Evolutionary conservation across 352 stramenopile species (phyloP), one percentile per base, ranked within the genome.

Genomic region (Phytophthora sojae): DNA sequence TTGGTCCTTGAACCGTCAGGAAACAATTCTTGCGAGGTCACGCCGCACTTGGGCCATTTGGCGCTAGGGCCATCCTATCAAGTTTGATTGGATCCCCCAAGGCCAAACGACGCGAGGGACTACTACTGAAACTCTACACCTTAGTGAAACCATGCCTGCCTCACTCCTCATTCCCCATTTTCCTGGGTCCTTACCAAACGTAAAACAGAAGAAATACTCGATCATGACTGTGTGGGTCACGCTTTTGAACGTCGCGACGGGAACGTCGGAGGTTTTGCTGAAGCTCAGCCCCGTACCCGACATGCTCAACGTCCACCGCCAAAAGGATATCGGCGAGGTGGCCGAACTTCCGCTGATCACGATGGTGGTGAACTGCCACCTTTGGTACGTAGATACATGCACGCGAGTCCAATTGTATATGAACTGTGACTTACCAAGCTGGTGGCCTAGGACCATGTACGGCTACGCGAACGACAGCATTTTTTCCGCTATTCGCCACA

Each of bases 401-500:
- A 32, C 29, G 29, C 29, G 29, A 32, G 29, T 6, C 29, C 0
- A 32, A 32, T 11, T 32, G 29, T 32, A 32, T 32, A 11, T 32
- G 29, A 32, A 32, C 6, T 8, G 29, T 32, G 29, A 32, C 29
- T 32, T 8, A 62, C 53, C 35, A 55, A 67, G 55, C n/a, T 21
- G 21, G 49, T 0, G 14, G n/a, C 29, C 6, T 32, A 72, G 65
- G 65, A 62, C 63, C 42, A 17, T 63, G 42, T 77, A 80, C 52
- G 69, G 68, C 14, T 74, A 70, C 37, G 52, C 75, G 35, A 25
- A 56, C 6, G 55, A 55, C 64, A 77, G 58, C 37, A 66, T 73
- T 23, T 77, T 80, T 29, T n/a, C 73, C 69, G 25, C 62, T 80
- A n/a, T 77, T 80, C 11, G 49, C 45, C 4, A 69, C 64, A 1